Base-by-base conservation (phyloP, 768 basidiomycete genomes). In the Termitomyces sp. region DNA sequence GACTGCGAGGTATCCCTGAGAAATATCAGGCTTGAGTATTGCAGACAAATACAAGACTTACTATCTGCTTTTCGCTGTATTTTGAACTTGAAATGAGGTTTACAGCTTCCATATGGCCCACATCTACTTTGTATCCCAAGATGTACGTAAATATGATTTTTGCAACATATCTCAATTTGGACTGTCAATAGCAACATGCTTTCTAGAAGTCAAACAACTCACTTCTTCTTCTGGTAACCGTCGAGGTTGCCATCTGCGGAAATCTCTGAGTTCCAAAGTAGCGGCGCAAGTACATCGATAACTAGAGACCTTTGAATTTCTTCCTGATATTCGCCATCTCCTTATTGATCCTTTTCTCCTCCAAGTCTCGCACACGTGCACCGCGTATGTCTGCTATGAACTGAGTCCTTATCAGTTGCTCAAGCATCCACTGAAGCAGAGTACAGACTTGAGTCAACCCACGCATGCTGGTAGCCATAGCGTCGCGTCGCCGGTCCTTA, bases 251-350 rank as follows among this genome's bases (percentile, higher is more conserved):
- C 90, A 63, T 92, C 90, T 92, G 43, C 8, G 63, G 56, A 37
- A 61, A 54, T 8, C 7, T 37, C 16, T 4, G 13, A 47, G 43
- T 52, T 60, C 59, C 55, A 51, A 18, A 48, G 24, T 5, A 55
- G 10, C 31, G 47, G 14, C 27, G 22, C 14, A 27, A 34, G 16
- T 10, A 18, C n/a, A 26, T 20, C 22, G 47, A 37, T 49, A n/a
- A 26, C 20, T 16, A 48, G 31, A 46, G 13, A 90, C 94, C 93
- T 81, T 98, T 98, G 80, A 99, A 98, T 73, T 96, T 94, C 79
- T 97, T 96, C 59, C 97, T 81, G 61, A 99, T 99, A 66, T 99
- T 98, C 0, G 97, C 97, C 97, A 99, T 98, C 76, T 99, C 97
- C 73, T 98, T 95, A 76, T 99, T 99, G 65, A 99, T 97, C 55